These are phyloP conservation scores for Blumeriella jaapii DNA, from an alignment of 2,329 filamentous ascomycete genomes.

Conservation along the genomic window DNA sequence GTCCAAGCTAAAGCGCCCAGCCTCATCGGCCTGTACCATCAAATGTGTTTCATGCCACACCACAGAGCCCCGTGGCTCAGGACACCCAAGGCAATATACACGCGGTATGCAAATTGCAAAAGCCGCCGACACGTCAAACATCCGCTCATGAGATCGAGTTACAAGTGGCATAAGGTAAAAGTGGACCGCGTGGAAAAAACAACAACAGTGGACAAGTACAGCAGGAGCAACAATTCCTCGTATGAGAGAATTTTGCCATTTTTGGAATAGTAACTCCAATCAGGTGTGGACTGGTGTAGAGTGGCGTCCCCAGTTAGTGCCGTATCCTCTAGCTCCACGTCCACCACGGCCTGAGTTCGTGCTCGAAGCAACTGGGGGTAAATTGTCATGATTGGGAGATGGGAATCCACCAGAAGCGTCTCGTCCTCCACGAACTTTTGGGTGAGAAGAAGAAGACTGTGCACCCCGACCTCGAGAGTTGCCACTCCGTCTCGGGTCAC, in stretches of 20 bases:
- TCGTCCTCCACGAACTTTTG: constrained; percentile 23
- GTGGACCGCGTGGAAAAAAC: constrained; percentile 19
- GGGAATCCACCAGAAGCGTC: constrained; percentile 20
- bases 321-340: constrained; percentile 19
- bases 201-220: constrained; percentile 18
- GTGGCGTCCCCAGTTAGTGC: constrained; percentile 21
- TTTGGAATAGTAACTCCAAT: constrained; percentile 8
- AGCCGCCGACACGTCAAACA: constrained; percentile 23
- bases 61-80: constrained; percentile 12
- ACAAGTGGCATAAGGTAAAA: constrained; percentile 24
- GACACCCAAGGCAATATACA: constrained; percentile 22
- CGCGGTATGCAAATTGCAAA: constrained; percentile 22
- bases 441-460: constrained; percentile 19
- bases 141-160: constrained; percentile 24
- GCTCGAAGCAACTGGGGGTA: constrained; percentile 14
- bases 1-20: background rate
- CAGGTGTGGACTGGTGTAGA: constrained; percentile 25
- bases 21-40: background rate
- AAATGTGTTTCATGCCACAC: constrained; percentile 7
- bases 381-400: constrained; percentile 19
- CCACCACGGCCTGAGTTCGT: constrained; percentile 16
- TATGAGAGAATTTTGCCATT: constrained; percentile 2
- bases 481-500: constrained; percentile 24
- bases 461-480: constrained; percentile 19
- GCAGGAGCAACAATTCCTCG: constrained; percentile 9